Conservation (phyloP, 495 filamentous ascomycete species). For the Aspergillus diversus region DNA sequence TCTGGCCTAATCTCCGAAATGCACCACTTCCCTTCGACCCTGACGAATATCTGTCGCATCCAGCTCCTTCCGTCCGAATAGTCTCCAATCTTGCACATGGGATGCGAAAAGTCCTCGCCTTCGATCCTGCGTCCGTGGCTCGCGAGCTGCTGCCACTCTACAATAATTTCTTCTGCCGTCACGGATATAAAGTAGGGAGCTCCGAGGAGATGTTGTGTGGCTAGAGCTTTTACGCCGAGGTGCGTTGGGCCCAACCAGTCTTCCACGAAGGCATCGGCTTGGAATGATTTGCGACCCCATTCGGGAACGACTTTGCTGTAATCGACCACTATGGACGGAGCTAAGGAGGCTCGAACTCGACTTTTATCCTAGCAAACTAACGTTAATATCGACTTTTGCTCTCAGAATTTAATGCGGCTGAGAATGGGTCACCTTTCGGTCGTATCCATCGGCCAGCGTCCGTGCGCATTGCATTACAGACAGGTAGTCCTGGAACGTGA, state of each 20-base stretch:
- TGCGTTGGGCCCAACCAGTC: constrained; percentile 28
- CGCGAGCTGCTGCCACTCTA: constrained; percentile 34
- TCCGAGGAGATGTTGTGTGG: constrained; percentile 34
- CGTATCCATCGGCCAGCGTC: constrained; percentile 32
- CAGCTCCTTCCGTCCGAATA: constrained; percentile 17
- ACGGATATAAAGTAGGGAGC: constrained; percentile 33
- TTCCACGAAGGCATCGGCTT: constrained; percentile 23
- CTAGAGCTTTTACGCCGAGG: constrained; percentile 29
- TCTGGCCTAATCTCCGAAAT: constrained; percentile 23
- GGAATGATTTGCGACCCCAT: constrained; percentile 22
- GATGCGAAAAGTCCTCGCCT: constrained; percentile 4
- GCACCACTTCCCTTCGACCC: constrained; percentile 15
- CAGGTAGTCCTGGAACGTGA: constrained; percentile 34
- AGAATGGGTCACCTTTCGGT: constrained; percentile 25
- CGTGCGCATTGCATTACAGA: constrained; percentile 28
- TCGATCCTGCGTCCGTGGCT: constrained; percentile 26
- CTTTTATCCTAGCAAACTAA: constrained; percentile 15
- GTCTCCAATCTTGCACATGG: constrained; percentile 8
- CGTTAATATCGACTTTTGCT: neutral
- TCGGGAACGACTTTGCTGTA: constrained; percentile 26
- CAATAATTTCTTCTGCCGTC: constrained; percentile 27
- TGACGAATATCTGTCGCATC: constrained; percentile 18
- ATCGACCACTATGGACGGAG: constrained; percentile 27
- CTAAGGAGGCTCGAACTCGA: constrained; percentile 24
- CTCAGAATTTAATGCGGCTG: neutral